phyloP scores from a whole-genome alignment of 1,139 yeast species.

The Debaryomyces sp. region DNA sequence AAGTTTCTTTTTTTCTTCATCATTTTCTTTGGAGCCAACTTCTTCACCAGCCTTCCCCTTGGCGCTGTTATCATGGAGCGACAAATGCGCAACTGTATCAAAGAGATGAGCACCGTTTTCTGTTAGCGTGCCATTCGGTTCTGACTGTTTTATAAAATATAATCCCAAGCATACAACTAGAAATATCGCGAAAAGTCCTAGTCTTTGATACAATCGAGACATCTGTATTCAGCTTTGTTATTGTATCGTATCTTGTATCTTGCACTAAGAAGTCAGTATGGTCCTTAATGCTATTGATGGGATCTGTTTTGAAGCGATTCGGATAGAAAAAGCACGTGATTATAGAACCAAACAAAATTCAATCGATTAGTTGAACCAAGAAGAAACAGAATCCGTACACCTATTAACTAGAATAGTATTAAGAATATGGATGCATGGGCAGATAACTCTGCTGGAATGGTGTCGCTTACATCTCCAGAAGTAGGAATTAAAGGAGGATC shows the following conservation, averaged over 20 bases:
- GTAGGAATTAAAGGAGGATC: slow-evolving; percentile 10
- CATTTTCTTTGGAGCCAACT: neutral
- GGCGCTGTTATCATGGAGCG: slow-evolving; percentile 9
- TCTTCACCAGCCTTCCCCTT: slow-evolving; percentile 1
- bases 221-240: slow-evolving; percentile 8
- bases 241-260: neutral
- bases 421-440: slow-evolving; percentile 22
- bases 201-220: slow-evolving; percentile 22
- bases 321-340: neutral
- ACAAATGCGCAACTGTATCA: slow-evolving; percentile 23
- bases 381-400: neutral
- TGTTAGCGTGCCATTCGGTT: slow-evolving; percentile 8
- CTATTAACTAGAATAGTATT: neutral
- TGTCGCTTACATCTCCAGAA: slow-evolving; percentile 6
- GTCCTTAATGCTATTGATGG: neutral
- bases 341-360: neutral
- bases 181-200: slow-evolving; percentile 17
- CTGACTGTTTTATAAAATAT: slow-evolving; percentile 17
- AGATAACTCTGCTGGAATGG: slow-evolving; percentile 10
- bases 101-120: slow-evolving; percentile 18
- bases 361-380: neutral
- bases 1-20: neutral
- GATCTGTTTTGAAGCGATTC: neutral
- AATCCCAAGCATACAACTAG: slow-evolving; percentile 18
- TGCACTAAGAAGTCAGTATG: neutral